Conservation (phyloP, 495 filamentous ascomycete genomes). For the Thozetella sp. region DNA sequence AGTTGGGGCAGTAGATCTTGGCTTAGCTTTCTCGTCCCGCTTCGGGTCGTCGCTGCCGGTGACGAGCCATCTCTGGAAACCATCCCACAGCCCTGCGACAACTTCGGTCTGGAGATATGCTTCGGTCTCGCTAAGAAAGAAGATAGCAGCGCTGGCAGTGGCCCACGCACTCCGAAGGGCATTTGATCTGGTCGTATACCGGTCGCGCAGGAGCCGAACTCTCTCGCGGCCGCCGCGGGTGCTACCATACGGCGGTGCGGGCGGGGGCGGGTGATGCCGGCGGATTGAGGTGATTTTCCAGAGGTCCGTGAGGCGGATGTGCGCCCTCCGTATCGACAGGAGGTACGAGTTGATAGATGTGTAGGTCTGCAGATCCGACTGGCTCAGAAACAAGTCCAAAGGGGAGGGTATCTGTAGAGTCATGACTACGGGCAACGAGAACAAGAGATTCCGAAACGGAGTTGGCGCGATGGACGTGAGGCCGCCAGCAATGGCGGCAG, state of each 20-base stretch:
- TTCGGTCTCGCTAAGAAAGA: conserved; percentile 83
- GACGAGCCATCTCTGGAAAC: conserved; percentile 53
- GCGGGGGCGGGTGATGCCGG: conserved; percentile 72
- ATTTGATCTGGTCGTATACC: conserved; percentile 57
- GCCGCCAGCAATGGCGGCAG: conserved; percentile 13
- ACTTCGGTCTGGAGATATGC: conserved; percentile 90
- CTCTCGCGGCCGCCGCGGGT: conserved; percentile 56
- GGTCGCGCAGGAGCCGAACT: conserved; percentile 56
- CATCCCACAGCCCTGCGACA: conserved; percentile 75
- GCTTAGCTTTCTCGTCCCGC: conserved; percentile 11
- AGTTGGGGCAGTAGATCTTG: not conserved
- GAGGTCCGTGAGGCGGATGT: conserved; percentile 76
- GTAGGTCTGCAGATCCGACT: conserved; percentile 74
- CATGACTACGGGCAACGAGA: conserved; percentile 74
- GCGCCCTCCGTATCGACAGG: conserved; percentile 77
- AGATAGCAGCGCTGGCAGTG: conserved; percentile 77
- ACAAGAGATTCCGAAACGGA: conserved; percentile 78
- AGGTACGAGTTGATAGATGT: conserved; percentile 86
- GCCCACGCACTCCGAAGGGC: conserved; percentile 85
- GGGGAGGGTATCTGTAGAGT: conserved; percentile 77
- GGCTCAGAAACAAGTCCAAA: conserved; percentile 82
- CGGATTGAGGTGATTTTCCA: conserved; percentile 83
- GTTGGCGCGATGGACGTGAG: conserved; percentile 36
- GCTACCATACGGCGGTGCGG: conserved; percentile 63
- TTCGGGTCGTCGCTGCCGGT: conserved; percentile 26